Evolutionary conservation across 139 green algal genomes (phyloP), one percentile per base, ranked within the genome.

Genomic region (Trebouxia sp.): DNA sequence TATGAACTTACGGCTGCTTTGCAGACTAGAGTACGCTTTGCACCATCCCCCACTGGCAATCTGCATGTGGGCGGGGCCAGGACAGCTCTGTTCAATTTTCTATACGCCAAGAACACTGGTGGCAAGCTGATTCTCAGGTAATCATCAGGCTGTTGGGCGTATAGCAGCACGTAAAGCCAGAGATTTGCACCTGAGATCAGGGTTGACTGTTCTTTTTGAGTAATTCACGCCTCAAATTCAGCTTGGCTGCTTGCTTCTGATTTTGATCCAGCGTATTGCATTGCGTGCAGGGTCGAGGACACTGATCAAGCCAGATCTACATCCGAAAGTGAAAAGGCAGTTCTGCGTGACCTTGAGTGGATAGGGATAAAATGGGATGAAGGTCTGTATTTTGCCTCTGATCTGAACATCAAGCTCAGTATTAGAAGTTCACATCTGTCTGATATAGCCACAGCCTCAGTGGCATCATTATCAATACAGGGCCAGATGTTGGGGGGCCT

Each of bases 51-150:
- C n/a, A 99, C 97, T 35, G 97, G 97, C 67, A 95, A 97, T 84
- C 90, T 99, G 43, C 97, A 99, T 82, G 95, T 99, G 11, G 97
- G 97, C 30, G 97, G 97, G 26, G 97, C 97, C 1, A 85, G 97
- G 38, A 99, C 97, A 4, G 97, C 97, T 7, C 89, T 99, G 5
- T 99, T 99, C 89, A 99, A 99, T 85, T 99, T 90, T 88, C 91
- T 99, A n/a, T 98, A 95, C 74, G 97, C 97, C 15, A 91, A 90
- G 56, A 90, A 93, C 66, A 83, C 72, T 38, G 92, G 92, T 45
- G 97, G 97, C 78, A 97, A 97, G 89, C 92, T 99, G 80, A 88
- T 99, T 22, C 37, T 32, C 38, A 39, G 12, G 24, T 56, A 24
- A 11, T 10, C 12, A 56, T 41, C 14, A 70, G 58, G 50, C 50